Evolutionary conservation across 164 flowering plant species (phyloP).

Genomic region (Vitis cinerea): DNA sequence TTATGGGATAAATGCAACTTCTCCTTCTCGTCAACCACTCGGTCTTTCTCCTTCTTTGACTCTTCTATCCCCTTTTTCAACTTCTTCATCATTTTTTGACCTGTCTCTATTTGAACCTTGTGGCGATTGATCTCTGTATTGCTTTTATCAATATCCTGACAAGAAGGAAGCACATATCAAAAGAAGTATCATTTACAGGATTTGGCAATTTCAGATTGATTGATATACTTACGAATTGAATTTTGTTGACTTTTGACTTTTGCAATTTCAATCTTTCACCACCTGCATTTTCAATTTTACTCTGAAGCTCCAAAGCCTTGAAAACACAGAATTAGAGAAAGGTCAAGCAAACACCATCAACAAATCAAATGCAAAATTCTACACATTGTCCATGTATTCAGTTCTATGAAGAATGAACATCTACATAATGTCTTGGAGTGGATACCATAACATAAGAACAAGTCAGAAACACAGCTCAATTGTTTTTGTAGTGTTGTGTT

Average conservation of each 20-base stretch:
- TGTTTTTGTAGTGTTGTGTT: not conserved
- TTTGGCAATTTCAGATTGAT: not conserved
- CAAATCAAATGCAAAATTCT: not conserved
- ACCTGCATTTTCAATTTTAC: slow-evolving; percentile 90
- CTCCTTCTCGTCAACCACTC: slow-evolving; percentile 56
- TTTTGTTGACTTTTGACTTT: slow-evolving; percentile 66
- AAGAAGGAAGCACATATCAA: slow-evolving; percentile 10
- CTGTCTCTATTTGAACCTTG: slow-evolving; percentile 83
- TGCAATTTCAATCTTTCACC: slow-evolving; percentile 81
- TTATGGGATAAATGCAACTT: slow-evolving; percentile 51
- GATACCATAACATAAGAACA: too few species aligned
- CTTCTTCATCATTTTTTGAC: slow-evolving; percentile 76
- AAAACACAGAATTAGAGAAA: slow-evolving; percentile 2
- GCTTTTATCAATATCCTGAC: slow-evolving; percentile 81
- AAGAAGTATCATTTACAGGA: not conserved
- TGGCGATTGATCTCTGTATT: slow-evolving; percentile 83
- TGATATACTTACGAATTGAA: slow-evolving; percentile 76
- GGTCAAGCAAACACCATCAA: not conserved
- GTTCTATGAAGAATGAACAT: too few species aligned
- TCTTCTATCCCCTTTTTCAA: slow-evolving; percentile 85
- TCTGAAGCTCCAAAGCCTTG: slow-evolving; percentile 82
- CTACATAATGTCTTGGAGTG: too few species aligned
- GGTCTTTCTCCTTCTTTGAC: slow-evolving; percentile 78
- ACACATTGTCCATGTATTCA: too few species aligned
- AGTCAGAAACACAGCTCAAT: too few species aligned